These are phyloP conservation scores for Yamadazyma scolyti DNA, from an alignment of 805 yeast species.

Conservation along the genomic window DNA sequence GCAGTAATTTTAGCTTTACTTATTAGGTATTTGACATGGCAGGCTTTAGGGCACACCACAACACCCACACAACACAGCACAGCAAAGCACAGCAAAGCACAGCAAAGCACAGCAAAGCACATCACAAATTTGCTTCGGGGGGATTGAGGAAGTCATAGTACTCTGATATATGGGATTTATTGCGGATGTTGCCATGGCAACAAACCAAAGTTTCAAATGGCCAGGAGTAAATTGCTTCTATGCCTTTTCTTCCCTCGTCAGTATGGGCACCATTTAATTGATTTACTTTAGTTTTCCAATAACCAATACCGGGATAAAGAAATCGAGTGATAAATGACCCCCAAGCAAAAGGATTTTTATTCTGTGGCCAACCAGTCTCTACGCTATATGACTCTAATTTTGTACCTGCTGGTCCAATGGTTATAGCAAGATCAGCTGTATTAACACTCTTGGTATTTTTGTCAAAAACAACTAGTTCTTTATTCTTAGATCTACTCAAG, in stretches of 20 bases:
- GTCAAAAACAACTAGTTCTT: slow-evolving; percentile 53
- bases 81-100: too few relatives aligned
- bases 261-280: not conserved
- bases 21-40: too few relatives aligned
- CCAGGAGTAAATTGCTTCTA: slow-evolving; percentile 31
- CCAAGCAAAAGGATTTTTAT: slow-evolving; percentile 43
- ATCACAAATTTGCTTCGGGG: too few relatives aligned
- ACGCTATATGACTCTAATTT: slow-evolving; percentile 39
- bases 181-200: slow-evolving; percentile 59
- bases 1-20: too few relatives aligned
- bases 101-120: too few relatives aligned
- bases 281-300: not conserved
- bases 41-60: too few relatives aligned
- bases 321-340: slow-evolving; percentile 34
- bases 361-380: slow-evolving; percentile 41
- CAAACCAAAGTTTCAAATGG: slow-evolving; percentile 46
- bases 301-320: slow-evolving; percentile 31
- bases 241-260: slow-evolving; percentile 13
- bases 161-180: too few relatives aligned
- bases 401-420: slow-evolving; percentile 42
- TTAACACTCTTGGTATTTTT: slow-evolving; percentile 44
- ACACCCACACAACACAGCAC: too few relatives aligned
- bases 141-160: too few relatives aligned
- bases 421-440: slow-evolving; percentile 61
- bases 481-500: slow-evolving; percentile 50